These are phyloP conservation scores for Blastocystis sp. DNA, from an alignment of 352 stramenopile species.

Conservation along the genomic window DNA sequence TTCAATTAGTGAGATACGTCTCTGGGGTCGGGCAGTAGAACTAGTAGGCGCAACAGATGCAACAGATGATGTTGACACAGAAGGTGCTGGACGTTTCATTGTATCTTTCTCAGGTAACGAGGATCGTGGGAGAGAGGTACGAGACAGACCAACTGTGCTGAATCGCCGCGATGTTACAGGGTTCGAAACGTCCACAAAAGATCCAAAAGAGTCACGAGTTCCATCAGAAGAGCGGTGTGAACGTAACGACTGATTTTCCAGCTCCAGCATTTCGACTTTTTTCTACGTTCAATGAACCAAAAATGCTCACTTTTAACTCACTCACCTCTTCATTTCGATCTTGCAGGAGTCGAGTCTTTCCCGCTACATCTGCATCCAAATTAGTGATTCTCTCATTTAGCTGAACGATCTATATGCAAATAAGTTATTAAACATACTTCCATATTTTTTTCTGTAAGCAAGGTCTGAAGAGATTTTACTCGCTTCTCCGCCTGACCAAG, in stretches of 20 bases:
- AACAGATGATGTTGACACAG: not conserved
- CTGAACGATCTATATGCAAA: not conserved
- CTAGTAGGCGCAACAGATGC: not conserved
- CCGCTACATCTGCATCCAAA: constrained; percentile 13
- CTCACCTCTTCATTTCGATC: not conserved
- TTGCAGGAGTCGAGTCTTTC: constrained; percentile 13
- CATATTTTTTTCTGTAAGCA: constrained; percentile 5
- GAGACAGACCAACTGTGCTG: not conserved
- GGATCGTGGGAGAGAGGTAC: not conserved
- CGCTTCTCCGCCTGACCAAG: not conserved
- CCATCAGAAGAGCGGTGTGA: not conserved
- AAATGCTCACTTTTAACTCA: not conserved
- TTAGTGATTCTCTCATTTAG: not conserved
- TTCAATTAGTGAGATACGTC: constrained; percentile 17
- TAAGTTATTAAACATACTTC: not conserved
- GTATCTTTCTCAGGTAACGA: not conserved
- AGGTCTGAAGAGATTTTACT: not conserved
- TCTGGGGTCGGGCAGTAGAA: not conserved
- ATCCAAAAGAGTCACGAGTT: constrained; percentile 8
- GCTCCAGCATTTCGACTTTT: not conserved
- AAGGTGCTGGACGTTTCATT: not conserved
- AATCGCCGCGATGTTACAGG: not conserved
- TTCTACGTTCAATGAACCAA: not conserved
- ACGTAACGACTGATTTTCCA: not conserved
- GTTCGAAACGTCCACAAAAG: constrained; percentile 11